Percentiles rank a stretch among this genome's conserved stretches.
Evolutionary conservation across 106 monocot species (phyloP).

Genomic region (Xerophyta viscosa): DNA sequence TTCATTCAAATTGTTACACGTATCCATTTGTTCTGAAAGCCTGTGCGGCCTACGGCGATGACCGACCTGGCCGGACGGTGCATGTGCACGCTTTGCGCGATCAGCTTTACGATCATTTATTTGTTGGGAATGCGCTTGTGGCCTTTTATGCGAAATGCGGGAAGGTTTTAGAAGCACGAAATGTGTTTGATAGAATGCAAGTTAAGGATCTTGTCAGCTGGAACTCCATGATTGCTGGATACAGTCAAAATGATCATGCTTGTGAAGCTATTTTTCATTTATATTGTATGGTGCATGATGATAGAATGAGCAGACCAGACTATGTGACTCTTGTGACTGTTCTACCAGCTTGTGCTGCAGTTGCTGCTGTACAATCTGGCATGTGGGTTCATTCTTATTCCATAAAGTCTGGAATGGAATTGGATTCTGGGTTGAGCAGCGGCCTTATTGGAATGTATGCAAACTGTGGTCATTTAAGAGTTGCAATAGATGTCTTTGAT

Average conservation of each 20-base stretch:
- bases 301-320: constrained; percentile 3
- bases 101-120: constrained; percentile 20
- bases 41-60: constrained; percentile 5
- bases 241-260: not conserved
- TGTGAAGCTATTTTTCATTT: not conserved
- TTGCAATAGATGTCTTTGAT: constrained; percentile 4
- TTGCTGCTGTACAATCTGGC: constrained; percentile 13
- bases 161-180: not conserved
- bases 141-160: constrained; percentile 7
- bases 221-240: not conserved
- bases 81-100: constrained; percentile 22
- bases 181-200: not conserved
- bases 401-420: not conserved
- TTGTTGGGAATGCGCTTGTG: constrained; percentile 37
- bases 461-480: constrained; percentile 2
- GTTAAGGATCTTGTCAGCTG: not conserved
- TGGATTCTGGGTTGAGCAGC: not conserved
- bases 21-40: constrained; percentile 47
- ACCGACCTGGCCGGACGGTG: constrained; percentile 11
- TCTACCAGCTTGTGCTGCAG: constrained; percentile 12
- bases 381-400: constrained; percentile 20
- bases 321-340: constrained; percentile 14
- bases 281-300: not conserved
- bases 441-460: constrained; percentile 4
- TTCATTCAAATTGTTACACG: constrained; percentile 35